Percentiles rank a stretch among this genome's conserved stretches.
These are phyloP conservation scores for Russula olivacea DNA, from an alignment of 768 basidiomycete genomes.

Conservation along the genomic window DNA sequence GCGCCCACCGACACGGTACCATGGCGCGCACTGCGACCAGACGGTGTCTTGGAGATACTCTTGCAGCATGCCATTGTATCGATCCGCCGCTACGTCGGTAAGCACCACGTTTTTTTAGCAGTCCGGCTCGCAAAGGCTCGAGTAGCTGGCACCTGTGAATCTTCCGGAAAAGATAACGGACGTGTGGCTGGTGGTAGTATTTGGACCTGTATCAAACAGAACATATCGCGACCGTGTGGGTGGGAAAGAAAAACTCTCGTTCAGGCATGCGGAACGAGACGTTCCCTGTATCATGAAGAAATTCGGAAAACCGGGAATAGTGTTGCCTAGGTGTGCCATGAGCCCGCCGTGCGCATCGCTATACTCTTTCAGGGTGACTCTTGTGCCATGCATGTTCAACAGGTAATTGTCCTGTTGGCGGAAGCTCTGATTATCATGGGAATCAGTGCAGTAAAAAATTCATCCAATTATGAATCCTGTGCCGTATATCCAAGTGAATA, in stretches of 20 bases:
- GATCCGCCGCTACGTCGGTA: conserved; percentile 16
- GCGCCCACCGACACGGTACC: conserved; percentile 15
- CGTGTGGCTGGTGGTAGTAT: conserved; percentile 50
- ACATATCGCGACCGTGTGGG: not conserved
- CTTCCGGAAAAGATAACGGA: conserved; percentile 49
- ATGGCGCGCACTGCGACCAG: conserved; percentile 20
- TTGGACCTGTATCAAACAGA: conserved; percentile 34
- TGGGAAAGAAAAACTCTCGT: not conserved
- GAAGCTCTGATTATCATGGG: not conserved
- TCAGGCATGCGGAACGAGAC: not conserved
- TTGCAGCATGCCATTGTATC: conserved; percentile 18
- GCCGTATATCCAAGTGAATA: conserved; percentile 35
- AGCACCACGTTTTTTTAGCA: conserved; percentile 13
- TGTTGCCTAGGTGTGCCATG: conserved; percentile 44
- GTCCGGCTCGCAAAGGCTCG: conserved; percentile 5
- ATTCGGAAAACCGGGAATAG: conserved; percentile 21
- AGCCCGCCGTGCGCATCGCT: conserved; percentile 45
- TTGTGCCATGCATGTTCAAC: conserved; percentile 10
- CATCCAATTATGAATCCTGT: conserved; percentile 50
- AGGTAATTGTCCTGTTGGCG: conserved; percentile 11
- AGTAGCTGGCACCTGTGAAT: conserved; percentile 13
- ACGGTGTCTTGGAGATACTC: conserved; percentile 7
- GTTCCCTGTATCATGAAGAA: conserved; percentile 20
- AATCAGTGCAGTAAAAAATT: conserved; percentile 1
- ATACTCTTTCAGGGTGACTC: conserved; percentile 40